Base-by-base conservation (phyloP, 1,284 basidiomycete species). In the Amylostereum chailletii region DNA sequence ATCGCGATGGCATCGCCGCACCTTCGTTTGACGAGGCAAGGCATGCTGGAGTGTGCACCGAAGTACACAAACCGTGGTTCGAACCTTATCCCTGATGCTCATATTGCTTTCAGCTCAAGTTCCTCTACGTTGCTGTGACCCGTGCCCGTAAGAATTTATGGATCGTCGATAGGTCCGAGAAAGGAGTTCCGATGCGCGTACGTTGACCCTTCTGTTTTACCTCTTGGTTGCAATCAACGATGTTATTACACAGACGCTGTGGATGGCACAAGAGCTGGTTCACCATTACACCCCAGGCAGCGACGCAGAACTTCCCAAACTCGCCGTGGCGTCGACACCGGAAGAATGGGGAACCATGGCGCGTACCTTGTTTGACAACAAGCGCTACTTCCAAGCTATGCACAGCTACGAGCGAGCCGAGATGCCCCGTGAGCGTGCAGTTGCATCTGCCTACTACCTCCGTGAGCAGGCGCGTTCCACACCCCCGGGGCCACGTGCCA, bases 101-200 rank as follows among this genome's bases (percentile, higher is more conserved):
- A 26, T 11, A 42, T 32, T 38, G 29, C 40, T n/a, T 34, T 7
- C 49, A 85, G 81, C 63, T 86, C 31, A 85, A 86, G 56, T 73
- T 72, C 46, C 62, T 87, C 0, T 86, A 87, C 50, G 83, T 87
- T 3, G 84, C 83, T 0, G 72, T 86, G 38, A 87, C 85, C 0
- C 63, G 85, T 40, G 83, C 83, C 1, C 69, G 81, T 34, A 80
- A 79, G 53, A 81, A 81, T 43, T 60, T 86, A 2, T 84, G 82
- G 80, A 79, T 86, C 8, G 74, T 74, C 5, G 85, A 86, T 60
- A 67, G 68, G 33, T 85, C 81, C 2, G 65, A 70, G 3, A 77
- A 71, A 46, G 70, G 73, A 5, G 74, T 76, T 45, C 73, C 82
- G 0, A 77, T 86, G 76, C 66, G 72, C 56, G 83, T 83, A 48